A percentile compares a stretch with the other conserved stretches of the same genome.
Evolutionary conservation across 2,329 filamentous ascomycete species (phyloP).

Genomic region (Colletotrichum siamense): DNA sequence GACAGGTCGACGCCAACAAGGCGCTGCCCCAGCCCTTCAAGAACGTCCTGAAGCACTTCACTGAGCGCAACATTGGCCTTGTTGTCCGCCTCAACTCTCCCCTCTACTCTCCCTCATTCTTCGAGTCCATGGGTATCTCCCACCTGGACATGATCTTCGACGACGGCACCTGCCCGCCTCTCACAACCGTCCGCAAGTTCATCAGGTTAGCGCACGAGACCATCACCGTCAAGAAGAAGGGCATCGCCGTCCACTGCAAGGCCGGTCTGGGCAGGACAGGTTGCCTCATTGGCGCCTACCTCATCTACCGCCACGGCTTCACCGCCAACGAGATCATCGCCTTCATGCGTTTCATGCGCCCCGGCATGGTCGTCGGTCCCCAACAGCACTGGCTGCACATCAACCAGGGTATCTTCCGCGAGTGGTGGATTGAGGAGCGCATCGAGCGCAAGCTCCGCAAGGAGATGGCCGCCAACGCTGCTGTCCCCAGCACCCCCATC

Average conservation of each 20-base stretch:
- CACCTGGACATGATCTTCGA: constrained; percentile 99
- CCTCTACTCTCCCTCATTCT: constrained; percentile 96
- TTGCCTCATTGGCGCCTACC: constrained; percentile 94
- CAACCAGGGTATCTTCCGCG: constrained; percentile 95
- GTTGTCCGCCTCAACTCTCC: constrained; percentile 96
- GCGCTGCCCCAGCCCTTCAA: constrained; percentile 88
- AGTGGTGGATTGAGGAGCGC: constrained; percentile 96
- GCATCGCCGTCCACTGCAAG: constrained; percentile 98
- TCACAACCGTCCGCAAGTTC: constrained; percentile 91
- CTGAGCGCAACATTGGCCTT: constrained; percentile 85
- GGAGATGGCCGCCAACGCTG: constrained; percentile 58
- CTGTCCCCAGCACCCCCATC: constrained; percentile 64
- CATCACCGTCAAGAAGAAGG: constrained; percentile 89
- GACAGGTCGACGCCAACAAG: constrained; percentile 72
- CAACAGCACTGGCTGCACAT: constrained; percentile 99
- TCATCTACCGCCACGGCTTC: constrained; percentile 97
- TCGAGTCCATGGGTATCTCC: constrained; percentile 91
- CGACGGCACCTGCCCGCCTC: constrained; percentile 91
- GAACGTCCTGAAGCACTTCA: constrained; percentile 91
- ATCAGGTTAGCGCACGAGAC: constrained; percentile 94
- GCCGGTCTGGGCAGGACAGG: constrained; percentile 94
- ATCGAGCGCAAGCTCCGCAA: constrained; percentile 71
- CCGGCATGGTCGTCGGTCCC: constrained; percentile 97
- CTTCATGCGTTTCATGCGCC: constrained; percentile 99
- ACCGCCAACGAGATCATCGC: constrained; percentile 97